Evolutionary conservation across 2,329 filamentous ascomycete genomes (phyloP).

Genomic region (Pseudogymnoascus sp.): DNA sequence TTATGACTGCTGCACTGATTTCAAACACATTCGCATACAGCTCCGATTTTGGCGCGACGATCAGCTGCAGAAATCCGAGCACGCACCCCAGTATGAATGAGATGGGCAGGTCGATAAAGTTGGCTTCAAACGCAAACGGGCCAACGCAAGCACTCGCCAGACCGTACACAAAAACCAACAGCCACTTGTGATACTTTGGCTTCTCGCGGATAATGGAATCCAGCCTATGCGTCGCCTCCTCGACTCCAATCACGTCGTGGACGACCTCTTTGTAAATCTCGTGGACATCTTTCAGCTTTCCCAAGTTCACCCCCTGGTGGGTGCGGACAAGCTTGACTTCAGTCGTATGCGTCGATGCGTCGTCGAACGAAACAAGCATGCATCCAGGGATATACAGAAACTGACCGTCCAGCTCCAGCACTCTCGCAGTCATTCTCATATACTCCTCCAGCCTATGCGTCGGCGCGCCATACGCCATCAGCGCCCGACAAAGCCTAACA

Average conservation of each 20-base stretch:
- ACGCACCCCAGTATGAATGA: slow-evolving; percentile 64
- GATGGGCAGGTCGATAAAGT: slow-evolving; percentile 65
- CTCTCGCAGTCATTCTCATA: slow-evolving; percentile 81
- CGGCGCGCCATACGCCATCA: slow-evolving; percentile 87
- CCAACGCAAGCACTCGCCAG: slow-evolving; percentile 65
- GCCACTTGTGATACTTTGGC: slow-evolving; percentile 43
- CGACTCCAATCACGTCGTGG: slow-evolving; percentile 65
- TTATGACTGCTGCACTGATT: slow-evolving; percentile 53
- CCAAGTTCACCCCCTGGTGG: slow-evolving; percentile 63
- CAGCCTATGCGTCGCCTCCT: slow-evolving; percentile 58
- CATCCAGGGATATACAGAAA: slow-evolving; percentile 86
- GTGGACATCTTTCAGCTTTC: slow-evolving; percentile 66
- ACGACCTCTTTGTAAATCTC: slow-evolving; percentile 78
- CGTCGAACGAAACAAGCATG: slow-evolving; percentile 91
- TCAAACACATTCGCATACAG: slow-evolving; percentile 63
- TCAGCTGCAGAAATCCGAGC: slow-evolving; percentile 62
- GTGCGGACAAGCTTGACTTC: slow-evolving; percentile 69
- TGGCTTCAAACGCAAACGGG: slow-evolving; percentile 67
- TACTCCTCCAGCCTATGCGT: slow-evolving; percentile 90
- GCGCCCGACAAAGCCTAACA: slow-evolving; percentile 71
- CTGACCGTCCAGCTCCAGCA: slow-evolving; percentile 81
- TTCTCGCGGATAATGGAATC: slow-evolving; percentile 45
- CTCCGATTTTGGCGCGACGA: slow-evolving; percentile 61
- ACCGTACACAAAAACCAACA: slow-evolving; percentile 59
- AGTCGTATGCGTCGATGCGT: slow-evolving; percentile 65